A percentile compares a stretch with the other conserved stretches of the same genome.
These are phyloP conservation scores for Bullera alba DNA, from an alignment of 768 basidiomycete genomes.

Conservation along the genomic window DNA sequence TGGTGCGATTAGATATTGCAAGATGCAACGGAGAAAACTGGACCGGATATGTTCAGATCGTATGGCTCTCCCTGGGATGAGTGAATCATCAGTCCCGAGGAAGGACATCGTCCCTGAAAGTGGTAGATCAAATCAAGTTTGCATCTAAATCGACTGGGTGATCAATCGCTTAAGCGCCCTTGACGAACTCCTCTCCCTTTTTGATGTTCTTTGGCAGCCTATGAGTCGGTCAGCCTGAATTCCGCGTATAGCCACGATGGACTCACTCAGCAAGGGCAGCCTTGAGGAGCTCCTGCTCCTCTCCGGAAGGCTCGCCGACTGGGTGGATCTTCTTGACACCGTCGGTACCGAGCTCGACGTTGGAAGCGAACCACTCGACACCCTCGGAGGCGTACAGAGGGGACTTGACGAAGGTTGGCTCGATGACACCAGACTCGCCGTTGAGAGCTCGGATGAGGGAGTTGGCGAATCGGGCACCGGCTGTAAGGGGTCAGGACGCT, in stretches of 20 bases:
- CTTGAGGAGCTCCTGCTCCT: constrained; percentile 68
- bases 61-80: too few species aligned
- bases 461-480: constrained; percentile 79
- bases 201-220: constrained; percentile 92
- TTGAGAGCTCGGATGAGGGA: constrained; percentile 76
- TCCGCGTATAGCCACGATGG: neutral
- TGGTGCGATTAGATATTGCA: too few species aligned
- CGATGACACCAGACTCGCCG: constrained; percentile 79
- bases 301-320: constrained; percentile 66
- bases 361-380: constrained; percentile 83
- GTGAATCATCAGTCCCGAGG: too few species aligned
- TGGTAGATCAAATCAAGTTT: too few species aligned
- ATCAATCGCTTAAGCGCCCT: constrained; percentile 21
- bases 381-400: constrained; percentile 62
- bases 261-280: constrained; percentile 68
- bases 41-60: too few species aligned
- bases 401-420: constrained; percentile 71
- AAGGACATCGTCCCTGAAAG: too few species aligned
- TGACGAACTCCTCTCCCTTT: constrained; percentile 60
- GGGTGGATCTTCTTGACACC: constrained; percentile 76
- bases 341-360: constrained; percentile 72
- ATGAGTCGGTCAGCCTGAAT: neutral
- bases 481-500: constrained; percentile 9
- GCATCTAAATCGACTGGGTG: too few species aligned
- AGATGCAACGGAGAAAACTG: too few species aligned